Conservation (phyloP, 768 basidiomycete species). For the Suillus fuscotomentosus region DNA sequence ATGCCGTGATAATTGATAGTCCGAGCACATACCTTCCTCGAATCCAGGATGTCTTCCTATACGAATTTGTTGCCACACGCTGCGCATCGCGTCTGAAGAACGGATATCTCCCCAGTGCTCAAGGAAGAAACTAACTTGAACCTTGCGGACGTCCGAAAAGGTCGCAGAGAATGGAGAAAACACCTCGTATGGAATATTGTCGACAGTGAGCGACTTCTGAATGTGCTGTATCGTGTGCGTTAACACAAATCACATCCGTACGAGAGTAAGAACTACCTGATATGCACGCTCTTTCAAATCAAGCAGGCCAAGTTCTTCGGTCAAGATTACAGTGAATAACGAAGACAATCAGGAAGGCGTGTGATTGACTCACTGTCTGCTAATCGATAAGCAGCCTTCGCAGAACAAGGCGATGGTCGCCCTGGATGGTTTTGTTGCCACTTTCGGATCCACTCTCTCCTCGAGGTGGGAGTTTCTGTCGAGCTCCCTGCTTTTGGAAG, state of each 20-base stretch:
- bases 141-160: slow-evolving; percentile 80
- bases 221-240: slow-evolving; percentile 55
- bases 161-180: slow-evolving; percentile 84
- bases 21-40: slow-evolving; percentile 62
- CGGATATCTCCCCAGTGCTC: slow-evolving; percentile 83
- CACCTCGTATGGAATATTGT: slow-evolving; percentile 83
- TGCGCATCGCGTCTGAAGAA: slow-evolving; percentile 77
- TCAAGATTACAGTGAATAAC: slow-evolving; percentile 1
- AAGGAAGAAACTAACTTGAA: slow-evolving; percentile 78
- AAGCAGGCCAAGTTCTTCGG: slow-evolving; percentile 64
- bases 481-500: slow-evolving; percentile 10
- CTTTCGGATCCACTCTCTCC: slow-evolving; percentile 69
- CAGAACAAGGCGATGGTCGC: slow-evolving; percentile 72
- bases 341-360: not conserved
- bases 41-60: slow-evolving; percentile 83
- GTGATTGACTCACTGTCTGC: slow-evolving; percentile 66
- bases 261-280: slow-evolving; percentile 29
- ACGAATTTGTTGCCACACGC: slow-evolving; percentile 84
- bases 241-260: not conserved
- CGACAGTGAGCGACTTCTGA: slow-evolving; percentile 66
- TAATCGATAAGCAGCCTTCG: slow-evolving; percentile 80
- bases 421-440: slow-evolving; percentile 64
- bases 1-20: not conserved
- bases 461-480: slow-evolving; percentile 32
- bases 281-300: slow-evolving; percentile 77